Evolutionary conservation across 2,329 filamentous ascomycete genomes (phyloP).

Genomic region (Chrysosphaeria jannelii): DNA sequence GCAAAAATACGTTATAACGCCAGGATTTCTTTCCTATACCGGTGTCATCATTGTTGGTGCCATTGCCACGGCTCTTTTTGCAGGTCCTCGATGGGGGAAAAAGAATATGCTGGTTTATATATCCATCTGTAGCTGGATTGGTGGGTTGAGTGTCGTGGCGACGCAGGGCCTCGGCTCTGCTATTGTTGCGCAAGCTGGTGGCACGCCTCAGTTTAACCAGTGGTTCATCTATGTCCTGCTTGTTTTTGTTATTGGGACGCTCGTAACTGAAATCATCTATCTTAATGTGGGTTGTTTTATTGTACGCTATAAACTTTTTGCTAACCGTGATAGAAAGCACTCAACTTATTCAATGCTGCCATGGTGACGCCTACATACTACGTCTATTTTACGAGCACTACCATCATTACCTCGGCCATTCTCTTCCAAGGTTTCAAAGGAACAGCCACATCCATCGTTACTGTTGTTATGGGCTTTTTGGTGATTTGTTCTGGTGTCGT

Average conservation of each 20-base stretch:
- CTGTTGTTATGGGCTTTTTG: slow-evolving; percentile 77
- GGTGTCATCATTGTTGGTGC: slow-evolving; percentile 56
- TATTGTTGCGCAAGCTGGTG: slow-evolving; percentile 60
- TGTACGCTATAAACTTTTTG: neutral
- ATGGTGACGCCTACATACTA: slow-evolving; percentile 97
- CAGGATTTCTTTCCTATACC: slow-evolving; percentile 61
- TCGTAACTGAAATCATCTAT: slow-evolving; percentile 82
- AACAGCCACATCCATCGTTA: slow-evolving; percentile 47
- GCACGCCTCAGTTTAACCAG: slow-evolving; percentile 72
- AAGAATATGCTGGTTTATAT: slow-evolving; percentile 96
- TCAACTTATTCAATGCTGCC: slow-evolving; percentile 89
- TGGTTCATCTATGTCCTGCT: slow-evolving; percentile 89
- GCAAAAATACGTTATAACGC: slow-evolving; percentile 59
- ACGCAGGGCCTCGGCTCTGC: slow-evolving; percentile 82
- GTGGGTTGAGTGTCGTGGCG: slow-evolving; percentile 76
- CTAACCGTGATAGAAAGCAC: slow-evolving; percentile 47
- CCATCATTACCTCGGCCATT: slow-evolving; percentile 77
- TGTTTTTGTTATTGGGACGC: slow-evolving; percentile 66
- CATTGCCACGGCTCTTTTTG: slow-evolving; percentile 43
- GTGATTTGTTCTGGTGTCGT: slow-evolving; percentile 84
- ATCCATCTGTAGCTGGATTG: slow-evolving; percentile 82
- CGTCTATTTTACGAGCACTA: slow-evolving; percentile 88
- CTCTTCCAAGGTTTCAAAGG: slow-evolving; percentile 88
- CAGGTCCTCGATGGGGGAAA: slow-evolving; percentile 69
- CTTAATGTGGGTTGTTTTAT: slow-evolving; percentile 33